Conservation (phyloP, 208 protist species). For the Crithidia brevicula region DNA sequence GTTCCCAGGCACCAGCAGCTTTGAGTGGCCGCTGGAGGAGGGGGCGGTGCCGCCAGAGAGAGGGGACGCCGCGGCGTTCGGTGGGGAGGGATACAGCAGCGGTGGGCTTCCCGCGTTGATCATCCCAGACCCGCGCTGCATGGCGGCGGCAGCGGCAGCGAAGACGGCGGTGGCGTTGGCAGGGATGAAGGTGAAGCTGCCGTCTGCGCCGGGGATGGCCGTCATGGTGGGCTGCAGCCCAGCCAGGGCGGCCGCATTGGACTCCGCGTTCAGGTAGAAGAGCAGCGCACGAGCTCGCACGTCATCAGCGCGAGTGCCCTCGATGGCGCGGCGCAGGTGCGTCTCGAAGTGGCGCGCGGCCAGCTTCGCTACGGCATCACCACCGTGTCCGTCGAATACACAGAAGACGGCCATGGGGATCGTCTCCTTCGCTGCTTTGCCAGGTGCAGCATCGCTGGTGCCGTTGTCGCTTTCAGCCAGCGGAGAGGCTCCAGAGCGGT, state of each 20-base stretch:
- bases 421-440: conserved; percentile 20
- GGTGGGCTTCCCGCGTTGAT: background rate
- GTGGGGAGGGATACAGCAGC: background rate
- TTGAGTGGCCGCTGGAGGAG: conserved; percentile 1
- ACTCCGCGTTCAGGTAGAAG: conserved; percentile 58
- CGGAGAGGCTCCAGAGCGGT: background rate
- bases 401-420: conserved; percentile 81
- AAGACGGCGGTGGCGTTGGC: background rate
- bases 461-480: conserved; percentile 1
- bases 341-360: conserved; percentile 65
- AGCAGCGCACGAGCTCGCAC: conserved; percentile 56
- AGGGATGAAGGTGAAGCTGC: conserved; percentile 8
- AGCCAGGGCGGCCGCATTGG: conserved; percentile 8
- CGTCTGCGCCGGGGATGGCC: conserved; percentile 9
- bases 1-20: conserved; percentile 2
- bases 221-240: conserved; percentile 17
- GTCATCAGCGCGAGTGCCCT: conserved; percentile 30
- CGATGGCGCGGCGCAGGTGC: conserved; percentile 60
- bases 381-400: conserved; percentile 88
- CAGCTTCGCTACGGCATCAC: conserved; percentile 76
- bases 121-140: background rate
- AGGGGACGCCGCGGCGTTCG: background rate
- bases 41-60: background rate
- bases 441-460: background rate
- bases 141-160: background rate